Percentiles rank a stretch among this genome's conserved stretches.
phyloP scores from a whole-genome alignment of 176 grass and related monocot species.

The Phoenix roebelenii region DNA sequence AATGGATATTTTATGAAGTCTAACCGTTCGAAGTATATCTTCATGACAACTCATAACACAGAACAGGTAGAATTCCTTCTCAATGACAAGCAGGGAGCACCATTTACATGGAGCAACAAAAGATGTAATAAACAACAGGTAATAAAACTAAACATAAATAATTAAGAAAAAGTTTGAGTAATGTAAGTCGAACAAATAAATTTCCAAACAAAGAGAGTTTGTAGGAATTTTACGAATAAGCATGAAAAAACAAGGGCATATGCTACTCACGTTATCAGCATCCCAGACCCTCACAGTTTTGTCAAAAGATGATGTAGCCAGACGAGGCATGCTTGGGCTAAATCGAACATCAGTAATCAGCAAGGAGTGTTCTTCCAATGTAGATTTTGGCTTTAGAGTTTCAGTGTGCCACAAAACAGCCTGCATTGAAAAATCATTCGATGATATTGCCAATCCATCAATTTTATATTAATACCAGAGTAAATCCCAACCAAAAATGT shows the following conservation, averaged over 20 bases:
- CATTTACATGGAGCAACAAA: no score
- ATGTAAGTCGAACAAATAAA: no score
- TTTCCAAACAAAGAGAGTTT: background rate
- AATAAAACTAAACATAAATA: no score
- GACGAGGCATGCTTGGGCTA: conserved; percentile 86
- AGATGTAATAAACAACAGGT: no score
- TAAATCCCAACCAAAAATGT: no score
- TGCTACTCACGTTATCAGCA: conserved; percentile 80
- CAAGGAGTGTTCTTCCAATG: conserved; percentile 67
- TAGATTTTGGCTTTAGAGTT: conserved; percentile 63
- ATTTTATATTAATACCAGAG: no score
- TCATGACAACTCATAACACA: no score
- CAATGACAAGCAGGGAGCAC: no score
- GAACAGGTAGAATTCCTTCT: no score
- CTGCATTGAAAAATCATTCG: conserved; percentile 26
- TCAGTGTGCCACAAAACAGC: conserved; percentile 78
- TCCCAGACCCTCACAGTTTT: conserved; percentile 98
- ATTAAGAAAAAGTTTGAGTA: no score
- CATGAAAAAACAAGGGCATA: background rate
- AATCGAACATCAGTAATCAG: conserved; percentile 94
- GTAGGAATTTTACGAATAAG: background rate
- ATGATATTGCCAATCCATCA: conserved; percentile 4
- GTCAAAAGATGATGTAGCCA: conserved; percentile 96
- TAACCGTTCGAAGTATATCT: no score
- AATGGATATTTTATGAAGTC: no score